These are phyloP conservation scores for Cladosporium phlei DNA, from an alignment of 2,329 filamentous ascomycete species.

Conservation along the genomic window DNA sequence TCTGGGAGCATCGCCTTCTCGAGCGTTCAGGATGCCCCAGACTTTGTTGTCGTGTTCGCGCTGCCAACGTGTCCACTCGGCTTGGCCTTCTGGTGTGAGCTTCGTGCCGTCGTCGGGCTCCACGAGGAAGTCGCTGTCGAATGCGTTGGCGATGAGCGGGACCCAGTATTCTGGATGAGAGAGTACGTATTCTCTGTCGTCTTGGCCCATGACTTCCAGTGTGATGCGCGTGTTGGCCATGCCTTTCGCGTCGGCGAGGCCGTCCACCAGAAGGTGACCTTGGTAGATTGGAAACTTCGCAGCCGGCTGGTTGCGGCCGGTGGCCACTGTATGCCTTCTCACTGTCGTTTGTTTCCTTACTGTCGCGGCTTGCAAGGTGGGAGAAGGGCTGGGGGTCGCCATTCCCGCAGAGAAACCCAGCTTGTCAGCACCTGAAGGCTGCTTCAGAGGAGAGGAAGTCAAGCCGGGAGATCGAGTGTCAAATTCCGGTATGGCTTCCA, in stretches of 20 bases:
- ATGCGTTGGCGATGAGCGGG: not conserved
- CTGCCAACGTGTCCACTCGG: conserved; percentile 4
- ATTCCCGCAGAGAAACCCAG: too few relatives aligned
- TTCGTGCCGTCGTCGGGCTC: not conserved
- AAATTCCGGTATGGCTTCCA: too few relatives aligned
- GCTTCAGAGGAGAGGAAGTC: too few relatives aligned
- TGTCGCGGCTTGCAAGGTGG: too few relatives aligned
- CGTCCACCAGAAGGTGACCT: not conserved
- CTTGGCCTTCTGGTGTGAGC: not conserved
- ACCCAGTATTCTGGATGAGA: not conserved
- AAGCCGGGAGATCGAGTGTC: too few relatives aligned
- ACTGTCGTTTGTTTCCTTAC: too few relatives aligned
- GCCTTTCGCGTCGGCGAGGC: not conserved
- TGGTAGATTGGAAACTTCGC: not conserved
- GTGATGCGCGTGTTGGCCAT: not conserved
- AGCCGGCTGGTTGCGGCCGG: not conserved
- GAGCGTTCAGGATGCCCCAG: not conserved
- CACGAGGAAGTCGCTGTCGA: not conserved
- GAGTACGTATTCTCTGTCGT: not conserved
- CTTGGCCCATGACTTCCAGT: not conserved
- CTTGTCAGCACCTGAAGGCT: too few relatives aligned
- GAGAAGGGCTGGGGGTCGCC: too few relatives aligned
- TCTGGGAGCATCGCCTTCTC: not conserved
- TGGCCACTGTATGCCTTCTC: too few relatives aligned
- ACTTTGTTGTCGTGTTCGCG: not conserved